These are phyloP conservation scores for Kuraishia hungarica DNA, from an alignment of 805 yeast genomes.

Conservation along the genomic window DNA sequence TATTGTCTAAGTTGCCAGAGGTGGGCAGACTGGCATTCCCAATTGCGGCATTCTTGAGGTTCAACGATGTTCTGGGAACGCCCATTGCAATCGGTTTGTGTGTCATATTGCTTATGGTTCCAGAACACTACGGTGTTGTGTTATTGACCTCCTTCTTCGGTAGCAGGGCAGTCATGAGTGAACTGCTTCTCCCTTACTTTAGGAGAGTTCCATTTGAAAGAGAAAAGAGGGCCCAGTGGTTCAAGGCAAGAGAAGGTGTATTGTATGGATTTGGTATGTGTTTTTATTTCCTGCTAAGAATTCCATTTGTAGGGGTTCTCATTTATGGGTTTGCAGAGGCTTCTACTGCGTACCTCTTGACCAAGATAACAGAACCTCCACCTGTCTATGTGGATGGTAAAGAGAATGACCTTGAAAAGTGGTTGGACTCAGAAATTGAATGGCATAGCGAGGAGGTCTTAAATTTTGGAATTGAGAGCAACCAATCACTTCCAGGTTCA, in stretches of 20 bases:
- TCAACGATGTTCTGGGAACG: conserved; percentile 37
- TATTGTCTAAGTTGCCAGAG: conserved; percentile 29
- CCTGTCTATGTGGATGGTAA: conserved; percentile 12
- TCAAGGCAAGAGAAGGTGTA: conserved; percentile 42
- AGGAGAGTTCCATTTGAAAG: conserved; percentile 32
- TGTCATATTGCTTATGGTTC: conserved; percentile 24
- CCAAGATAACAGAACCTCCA: conserved; percentile 42
- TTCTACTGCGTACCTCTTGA: conserved; percentile 42
- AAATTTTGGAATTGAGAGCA: neutral
- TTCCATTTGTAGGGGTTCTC: conserved; percentile 38
- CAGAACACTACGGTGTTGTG: conserved; percentile 25
- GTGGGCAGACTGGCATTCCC: conserved; percentile 35
- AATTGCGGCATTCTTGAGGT: conserved; percentile 30
- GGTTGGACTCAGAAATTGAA: neutral
- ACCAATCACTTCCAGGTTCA: neutral
- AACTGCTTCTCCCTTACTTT: conserved; percentile 43
- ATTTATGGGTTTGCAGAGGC: conserved; percentile 46
- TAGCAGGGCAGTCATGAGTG: conserved; percentile 31
- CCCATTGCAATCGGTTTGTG: conserved; percentile 31
- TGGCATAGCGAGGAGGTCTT: neutral
- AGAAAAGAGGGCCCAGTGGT: conserved; percentile 39
- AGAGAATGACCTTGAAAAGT: neutral
- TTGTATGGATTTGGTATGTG: conserved; percentile 47
- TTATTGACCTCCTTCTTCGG: conserved; percentile 39
- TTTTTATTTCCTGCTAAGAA: conserved; percentile 31